A percentile compares a stretch with the other conserved stretches of the same genome.
Evolutionary conservation across 2,329 filamentous ascomycete genomes (phyloP).

Genomic region (Alternaria viburni): DNA sequence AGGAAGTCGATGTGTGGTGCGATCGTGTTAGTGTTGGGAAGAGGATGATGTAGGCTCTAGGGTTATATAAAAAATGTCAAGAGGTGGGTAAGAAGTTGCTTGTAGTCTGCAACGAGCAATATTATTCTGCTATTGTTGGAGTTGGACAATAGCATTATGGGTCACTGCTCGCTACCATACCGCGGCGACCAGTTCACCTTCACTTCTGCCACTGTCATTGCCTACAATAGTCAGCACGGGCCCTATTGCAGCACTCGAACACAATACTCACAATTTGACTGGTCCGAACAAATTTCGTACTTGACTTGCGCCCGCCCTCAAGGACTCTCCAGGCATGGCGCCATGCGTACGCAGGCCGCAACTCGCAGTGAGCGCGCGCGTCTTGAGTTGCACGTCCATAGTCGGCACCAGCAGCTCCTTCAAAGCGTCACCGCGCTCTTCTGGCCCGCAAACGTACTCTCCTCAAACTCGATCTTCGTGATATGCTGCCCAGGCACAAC

Average conservation of each 20-base stretch:
- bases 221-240: neutral
- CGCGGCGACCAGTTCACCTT: neutral
- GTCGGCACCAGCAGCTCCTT: conserved; percentile 4
- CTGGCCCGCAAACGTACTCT: conserved; percentile 48
- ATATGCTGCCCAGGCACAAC: conserved; percentile 89
- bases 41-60: neutral
- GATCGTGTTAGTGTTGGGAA: neutral
- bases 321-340: neutral
- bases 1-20: neutral
- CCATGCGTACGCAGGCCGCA: neutral
- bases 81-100: neutral
- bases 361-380: neutral
- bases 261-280: neutral
- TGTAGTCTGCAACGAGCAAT: neutral
- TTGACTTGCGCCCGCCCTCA: neutral
- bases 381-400: neutral
- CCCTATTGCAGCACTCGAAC: neutral
- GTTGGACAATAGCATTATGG: neutral
- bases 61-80: neutral
- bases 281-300: neutral
- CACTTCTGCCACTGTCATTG: neutral
- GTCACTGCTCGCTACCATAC: neutral
- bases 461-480: conserved; percentile 85
- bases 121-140: neutral
- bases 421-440: conserved; percentile 33